Base-by-base conservation (phyloP, 805 yeast species). In the Myxozyma neglecta region DNA sequence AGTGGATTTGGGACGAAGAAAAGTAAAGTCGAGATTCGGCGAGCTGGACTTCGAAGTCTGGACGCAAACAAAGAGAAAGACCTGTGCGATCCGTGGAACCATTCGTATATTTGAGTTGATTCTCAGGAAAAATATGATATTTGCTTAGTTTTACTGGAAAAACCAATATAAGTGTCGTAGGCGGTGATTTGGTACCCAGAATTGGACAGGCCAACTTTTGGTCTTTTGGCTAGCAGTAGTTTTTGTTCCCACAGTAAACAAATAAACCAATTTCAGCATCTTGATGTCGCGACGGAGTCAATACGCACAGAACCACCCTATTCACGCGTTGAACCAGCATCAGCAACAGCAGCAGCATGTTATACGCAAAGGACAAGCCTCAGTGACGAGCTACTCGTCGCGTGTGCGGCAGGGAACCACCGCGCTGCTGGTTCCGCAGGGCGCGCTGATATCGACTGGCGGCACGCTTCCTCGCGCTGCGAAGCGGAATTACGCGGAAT, bases 321-420 rank as follows among this genome's bases (percentile, higher is more conserved):
- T 36, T 14, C 40, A 43, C 43, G 48, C 59, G 32, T 37, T 45
- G n/a, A 45, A 51, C 32, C 55, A 24, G 29, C 29, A 24, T 2
- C 29, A 24, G 29, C 29, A 24, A 5, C 29, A 24, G 29, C 55
- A 51, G 34, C 55, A 51, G 29, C 43, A 52, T 11, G 53, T 40
- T 20, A 36, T 37, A 39, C 62, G 57, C 44, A 66, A 58, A 57
- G 65, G 61, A 34, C 69, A 65, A 39, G 69, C 69, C 16, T 56
- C 63, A 32, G 42, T 59, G 18, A 60, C 68, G 24, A 51, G 62
- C 4, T 66, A 66, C 48, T 45, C 59, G 11, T 55, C 66, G 35
- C 68, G 69, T 8, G 49, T 66, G 43, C 59, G 64, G 13, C 57
- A 46, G 5, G 69, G 66, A 6, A 51, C 48, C 16, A 66, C 69